Conservation (phyloP, 306 rosid species). For the Potentilla sterilis region DNA sequence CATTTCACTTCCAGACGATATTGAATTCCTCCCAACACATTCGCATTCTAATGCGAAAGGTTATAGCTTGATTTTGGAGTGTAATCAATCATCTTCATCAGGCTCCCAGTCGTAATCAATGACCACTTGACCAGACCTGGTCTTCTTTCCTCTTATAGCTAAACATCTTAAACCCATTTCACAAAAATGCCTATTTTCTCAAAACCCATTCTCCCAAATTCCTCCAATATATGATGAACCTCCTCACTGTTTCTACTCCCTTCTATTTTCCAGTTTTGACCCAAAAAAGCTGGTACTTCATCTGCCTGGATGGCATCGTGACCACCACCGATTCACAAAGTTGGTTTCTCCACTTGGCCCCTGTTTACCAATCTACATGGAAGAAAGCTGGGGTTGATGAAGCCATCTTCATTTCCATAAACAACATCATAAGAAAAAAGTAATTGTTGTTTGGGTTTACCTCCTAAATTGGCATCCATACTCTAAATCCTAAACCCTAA, state of each 20-base stretch:
- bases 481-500: no score
- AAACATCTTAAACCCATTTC: conserved; percentile 15
- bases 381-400: conserved; percentile 44
- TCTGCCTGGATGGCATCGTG: conserved; percentile 28
- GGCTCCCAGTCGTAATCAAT: no score
- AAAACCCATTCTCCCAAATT: conserved; percentile 27
- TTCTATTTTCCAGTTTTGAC: not conserved
- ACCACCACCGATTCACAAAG: conserved; percentile 17
- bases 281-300: conserved; percentile 7
- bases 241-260: conserved; percentile 7
- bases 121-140: not conserved
- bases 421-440: not conserved
- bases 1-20: no score
- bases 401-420: conserved; percentile 39
- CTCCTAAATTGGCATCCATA: no score
- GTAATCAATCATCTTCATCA: no score
- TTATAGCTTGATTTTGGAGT: no score
- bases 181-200: conserved; percentile 38
- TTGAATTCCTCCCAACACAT: no score
- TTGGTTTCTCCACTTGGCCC: conserved; percentile 36
- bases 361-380: conserved; percentile 33
- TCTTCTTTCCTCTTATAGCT: not conserved
- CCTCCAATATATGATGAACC: not conserved
- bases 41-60: no score
- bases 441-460: conserved; percentile 24